Base-by-base conservation (phyloP, 352 stramenopile genomes). In the Globisporangium carolinianum region DNA sequence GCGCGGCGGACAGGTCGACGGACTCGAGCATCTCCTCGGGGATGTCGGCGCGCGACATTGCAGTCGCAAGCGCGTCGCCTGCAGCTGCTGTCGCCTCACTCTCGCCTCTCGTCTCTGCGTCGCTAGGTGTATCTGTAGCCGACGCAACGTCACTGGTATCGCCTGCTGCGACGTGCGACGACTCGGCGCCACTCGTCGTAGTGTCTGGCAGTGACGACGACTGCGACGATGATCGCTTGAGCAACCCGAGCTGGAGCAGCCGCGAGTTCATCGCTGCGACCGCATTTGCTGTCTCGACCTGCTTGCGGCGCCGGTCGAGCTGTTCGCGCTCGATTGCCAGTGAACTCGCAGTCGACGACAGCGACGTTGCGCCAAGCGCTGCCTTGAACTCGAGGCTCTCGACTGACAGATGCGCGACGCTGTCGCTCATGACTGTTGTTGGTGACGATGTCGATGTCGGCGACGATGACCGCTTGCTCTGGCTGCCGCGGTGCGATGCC, bases 251-350 rank as follows among this genome's bases (percentile, higher is more conserved):
- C 50, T 88, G 76, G 35, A 68, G 76, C 9, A 93, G 56, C 35
- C 72, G 78, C 2, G 60, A 75, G 61, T 91, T 90, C 83, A 93
- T 93, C 14, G 75, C 69, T 2, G 73, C 75, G 3, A 93, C 80
- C 2, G 83, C 83, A 58, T 89, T 86, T 8, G 69, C 83, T 14
- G 83, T 93, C 32, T 91, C 75, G 5, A 81, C 54, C 52, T 92
- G 83, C 47, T 85, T 89, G 45, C 81, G 79, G 2, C 77, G 63
- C 55, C 88, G 89, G 10, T 87, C 74, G 12, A 89, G 60, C 35
- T 87, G 75, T 36, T 93, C 79, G 6, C 83, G 75, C 58, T 89
- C 83, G 5, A 88, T 52, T 2, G 75, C 80, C 6, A 91, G 59
- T 0, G 80, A 86, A 17, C 55, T 74, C 14, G 14, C 17, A n/a